A percentile compares a stretch with the other conserved stretches of the same genome.
phyloP scores from a whole-genome alignment of 306 rosid genomes.

The Vicia villosa region DNA sequence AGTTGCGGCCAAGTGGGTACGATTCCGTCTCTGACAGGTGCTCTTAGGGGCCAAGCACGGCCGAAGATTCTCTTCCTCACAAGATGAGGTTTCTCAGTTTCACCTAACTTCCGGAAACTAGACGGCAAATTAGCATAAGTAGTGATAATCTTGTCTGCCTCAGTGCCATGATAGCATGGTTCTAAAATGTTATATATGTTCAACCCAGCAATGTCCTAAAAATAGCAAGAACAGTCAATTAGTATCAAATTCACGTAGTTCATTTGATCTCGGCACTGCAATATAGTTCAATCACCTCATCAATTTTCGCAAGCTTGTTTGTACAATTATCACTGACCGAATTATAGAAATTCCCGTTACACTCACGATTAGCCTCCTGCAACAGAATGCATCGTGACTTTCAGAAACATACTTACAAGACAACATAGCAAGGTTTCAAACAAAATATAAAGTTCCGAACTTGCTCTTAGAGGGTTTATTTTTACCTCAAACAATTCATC shows the following conservation, averaged over 20 bases:
- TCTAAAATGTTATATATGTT: slow-evolving; percentile 86
- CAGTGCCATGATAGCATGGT: slow-evolving; percentile 76
- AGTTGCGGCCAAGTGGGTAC: slow-evolving; percentile 93
- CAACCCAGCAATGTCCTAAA: slow-evolving; percentile 59
- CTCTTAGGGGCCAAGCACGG: slow-evolving; percentile 96
- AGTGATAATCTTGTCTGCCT: slow-evolving; percentile 34
- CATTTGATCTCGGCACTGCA: slow-evolving; percentile 11
- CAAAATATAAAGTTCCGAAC: slow-evolving; percentile 10
- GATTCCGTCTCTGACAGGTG: slow-evolving; percentile 82
- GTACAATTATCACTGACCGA: slow-evolving; percentile 44
- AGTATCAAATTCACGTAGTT: slow-evolving; percentile 27
- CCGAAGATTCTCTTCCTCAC: slow-evolving; percentile 95
- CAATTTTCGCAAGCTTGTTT: slow-evolving; percentile 57
- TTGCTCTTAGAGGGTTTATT: slow-evolving; percentile 14
- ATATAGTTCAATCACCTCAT: slow-evolving; percentile 53
- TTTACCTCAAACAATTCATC: slow-evolving; percentile 80
- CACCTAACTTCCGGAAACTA: slow-evolving; percentile 75
- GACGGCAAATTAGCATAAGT: slow-evolving; percentile 54
- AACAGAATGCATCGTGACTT: slow-evolving; percentile 36
- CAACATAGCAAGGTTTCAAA: slow-evolving; percentile 15
- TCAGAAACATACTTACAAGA: slow-evolving; percentile 28
- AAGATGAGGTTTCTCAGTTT: slow-evolving; percentile 76
- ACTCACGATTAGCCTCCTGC: slow-evolving; percentile 58
- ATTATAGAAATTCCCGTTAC: slow-evolving; percentile 64
- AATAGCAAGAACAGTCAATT: slow-evolving; percentile 33